Percentiles rank a stretch among this genome's conserved stretches.
phyloP scores from a whole-genome alignment of 352 stramenopile genomes.

The Blastocystis sp. region DNA sequence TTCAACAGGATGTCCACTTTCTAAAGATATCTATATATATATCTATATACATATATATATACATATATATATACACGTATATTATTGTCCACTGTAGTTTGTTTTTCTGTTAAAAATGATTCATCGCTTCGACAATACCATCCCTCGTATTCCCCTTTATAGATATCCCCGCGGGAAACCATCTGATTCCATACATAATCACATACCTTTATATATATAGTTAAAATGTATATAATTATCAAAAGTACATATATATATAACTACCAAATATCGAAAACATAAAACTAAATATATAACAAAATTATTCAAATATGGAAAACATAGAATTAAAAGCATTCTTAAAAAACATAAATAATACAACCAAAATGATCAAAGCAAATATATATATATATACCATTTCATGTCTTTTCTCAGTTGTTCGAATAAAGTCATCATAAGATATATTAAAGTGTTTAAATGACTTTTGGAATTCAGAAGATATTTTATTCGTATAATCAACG shows the following conservation, averaged over 20 bases:
- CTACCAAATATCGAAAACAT: no score
- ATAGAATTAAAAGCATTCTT: no score
- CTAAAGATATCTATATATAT: slow-evolving; percentile 62
- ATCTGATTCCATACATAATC: slow-evolving; percentile 69
- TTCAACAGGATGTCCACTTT: slow-evolving; percentile 69
- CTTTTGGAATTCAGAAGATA: slow-evolving; percentile 65
- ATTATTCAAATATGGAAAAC: no score
- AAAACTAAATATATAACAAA: no score
- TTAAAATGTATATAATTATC: no score
- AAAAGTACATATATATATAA: no score
- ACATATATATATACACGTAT: no score
- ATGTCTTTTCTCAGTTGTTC: slow-evolving; percentile 77
- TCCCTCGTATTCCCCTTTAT: slow-evolving; percentile 79
- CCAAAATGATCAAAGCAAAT: no score
- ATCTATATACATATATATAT: no score
- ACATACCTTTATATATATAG: no score
- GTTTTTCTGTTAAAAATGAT: slow-evolving; percentile 84
- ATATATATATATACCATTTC: no score
- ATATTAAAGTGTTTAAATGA: slow-evolving; percentile 69
- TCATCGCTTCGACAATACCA: slow-evolving; percentile 98
- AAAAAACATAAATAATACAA: no score
- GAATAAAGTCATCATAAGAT: slow-evolving; percentile 77
- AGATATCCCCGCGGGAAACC: slow-evolving; percentile 72
- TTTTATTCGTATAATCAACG: slow-evolving; percentile 67
- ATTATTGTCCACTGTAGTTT: slow-evolving; percentile 65